These are phyloP conservation scores for Fagus sylvatica DNA, from an alignment of 306 rosid genomes.

Conservation along the genomic window DNA sequence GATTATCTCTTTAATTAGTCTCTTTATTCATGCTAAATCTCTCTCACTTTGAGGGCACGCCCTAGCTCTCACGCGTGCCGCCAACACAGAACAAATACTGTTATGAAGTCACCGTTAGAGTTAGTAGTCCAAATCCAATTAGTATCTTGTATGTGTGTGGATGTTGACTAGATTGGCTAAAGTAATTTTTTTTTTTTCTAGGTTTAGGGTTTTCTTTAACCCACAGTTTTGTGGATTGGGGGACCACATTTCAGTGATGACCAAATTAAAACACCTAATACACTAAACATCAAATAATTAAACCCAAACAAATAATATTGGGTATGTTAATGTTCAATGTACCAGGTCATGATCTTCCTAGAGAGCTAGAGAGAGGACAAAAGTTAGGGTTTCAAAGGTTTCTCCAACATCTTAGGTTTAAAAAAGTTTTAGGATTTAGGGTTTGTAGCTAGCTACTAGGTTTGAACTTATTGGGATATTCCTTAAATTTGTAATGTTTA, in stretches of 20 bases:
- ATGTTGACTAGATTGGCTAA: slow-evolving; percentile 13
- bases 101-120: not conserved
- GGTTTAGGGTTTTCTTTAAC: not conserved
- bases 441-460: not conserved
- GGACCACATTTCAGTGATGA: slow-evolving; percentile 27
- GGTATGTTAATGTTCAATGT: slow-evolving; percentile 29
- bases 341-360: slow-evolving; percentile 10
- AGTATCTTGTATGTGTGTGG: slow-evolving; percentile 1
- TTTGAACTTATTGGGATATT: no score
- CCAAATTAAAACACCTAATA: not conserved
- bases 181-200: not conserved
- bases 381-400: not conserved
- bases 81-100: slow-evolving; percentile 3
- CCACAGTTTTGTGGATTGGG: not conserved
- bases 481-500: not conserved
- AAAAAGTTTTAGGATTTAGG: not conserved
- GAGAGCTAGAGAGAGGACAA: not conserved
- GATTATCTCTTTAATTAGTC: no score
- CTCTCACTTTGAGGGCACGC: no score
- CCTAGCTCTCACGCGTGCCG: not conserved
- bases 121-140: not conserved
- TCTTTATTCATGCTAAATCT: no score
- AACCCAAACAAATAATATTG: not conserved
- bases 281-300: not conserved
- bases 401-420: no score